Percentiles rank a stretch among this genome's conserved stretches.
Evolutionary conservation across 352 stramenopile species (phyloP).

Genomic region (Phytophthora fragariaefolia): DNA sequence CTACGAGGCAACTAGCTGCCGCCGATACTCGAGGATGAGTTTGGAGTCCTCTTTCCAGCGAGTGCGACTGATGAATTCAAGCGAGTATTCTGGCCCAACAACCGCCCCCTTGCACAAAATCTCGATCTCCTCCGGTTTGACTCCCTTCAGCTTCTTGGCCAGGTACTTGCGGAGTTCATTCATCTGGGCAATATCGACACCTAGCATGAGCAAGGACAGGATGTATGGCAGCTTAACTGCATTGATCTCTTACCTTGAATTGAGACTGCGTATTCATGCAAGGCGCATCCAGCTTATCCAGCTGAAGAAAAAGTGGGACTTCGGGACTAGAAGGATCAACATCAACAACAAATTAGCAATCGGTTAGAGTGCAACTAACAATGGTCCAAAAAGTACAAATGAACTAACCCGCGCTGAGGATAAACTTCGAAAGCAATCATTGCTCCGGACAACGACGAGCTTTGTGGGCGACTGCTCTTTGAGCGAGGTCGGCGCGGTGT

Average conservation of each 20-base stretch:
- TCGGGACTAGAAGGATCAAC: conserved; percentile 32
- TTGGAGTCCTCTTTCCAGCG: conserved; percentile 54
- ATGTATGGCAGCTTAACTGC: neutral
- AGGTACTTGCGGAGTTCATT: conserved; percentile 71
- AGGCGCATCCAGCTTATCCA: conserved; percentile 39
- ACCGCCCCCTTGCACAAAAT: conserved; percentile 56
- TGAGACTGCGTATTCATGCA: conserved; percentile 51
- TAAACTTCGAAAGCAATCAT: conserved; percentile 58
- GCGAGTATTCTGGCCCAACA: conserved; percentile 65
- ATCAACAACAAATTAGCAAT: neutral
- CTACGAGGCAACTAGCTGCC: conserved; percentile 36
- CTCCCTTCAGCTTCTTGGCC: conserved; percentile 47
- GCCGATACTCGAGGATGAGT: conserved; percentile 69
- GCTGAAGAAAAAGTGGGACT: conserved; percentile 50
- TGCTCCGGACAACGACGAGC: conserved; percentile 39
- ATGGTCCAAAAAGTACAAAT: neutral
- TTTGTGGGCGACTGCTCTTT: conserved; percentile 31
- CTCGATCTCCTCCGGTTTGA: conserved; percentile 57
- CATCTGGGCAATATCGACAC: conserved; percentile 37
- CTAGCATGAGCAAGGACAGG: neutral
- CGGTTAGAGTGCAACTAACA: neutral
- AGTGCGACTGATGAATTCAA: conserved; percentile 72
- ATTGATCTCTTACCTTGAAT: conserved; percentile 65
- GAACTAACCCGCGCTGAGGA: conserved; percentile 47
- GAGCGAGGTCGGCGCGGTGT: conserved; percentile 1